Evolutionary conservation across 2,329 filamentous ascomycete species (phyloP).

Genomic region (Aspergillus arachidicola): DNA sequence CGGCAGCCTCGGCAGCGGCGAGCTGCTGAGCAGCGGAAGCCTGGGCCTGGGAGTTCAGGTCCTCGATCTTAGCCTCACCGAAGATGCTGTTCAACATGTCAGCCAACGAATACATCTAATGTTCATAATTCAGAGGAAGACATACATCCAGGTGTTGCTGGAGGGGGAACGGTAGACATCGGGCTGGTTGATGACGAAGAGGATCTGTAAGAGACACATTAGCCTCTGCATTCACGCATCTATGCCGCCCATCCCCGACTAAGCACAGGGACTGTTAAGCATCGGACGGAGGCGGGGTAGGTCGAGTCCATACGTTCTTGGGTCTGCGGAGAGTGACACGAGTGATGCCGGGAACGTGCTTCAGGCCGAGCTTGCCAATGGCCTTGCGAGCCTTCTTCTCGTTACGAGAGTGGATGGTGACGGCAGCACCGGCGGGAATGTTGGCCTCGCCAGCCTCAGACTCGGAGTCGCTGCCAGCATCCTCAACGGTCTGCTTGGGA

Average conservation of each 20-base stretch:
- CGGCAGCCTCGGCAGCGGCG: constrained; percentile 69
- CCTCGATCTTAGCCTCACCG: constrained; percentile 99
- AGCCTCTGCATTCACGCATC: constrained; percentile 17
- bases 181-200: constrained; percentile 99
- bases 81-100: constrained; percentile 72
- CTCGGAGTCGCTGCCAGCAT: constrained; percentile 56
- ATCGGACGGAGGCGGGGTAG: constrained; percentile 19
- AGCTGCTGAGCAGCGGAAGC: constrained; percentile 95
- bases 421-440: constrained; percentile 81
- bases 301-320: constrained; percentile 79
- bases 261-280: constrained; percentile 2
- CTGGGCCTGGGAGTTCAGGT: constrained; percentile 97
- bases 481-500: constrained; percentile 82
- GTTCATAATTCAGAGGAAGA: constrained; percentile 16
- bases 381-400: constrained; percentile 99
- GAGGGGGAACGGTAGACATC: constrained; percentile 99
- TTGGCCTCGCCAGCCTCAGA: constrained; percentile 57
- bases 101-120: constrained; percentile 17
- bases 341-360: constrained; percentile 95
- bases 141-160: constrained; percentile 99
- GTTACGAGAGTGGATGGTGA: constrained; percentile 96
- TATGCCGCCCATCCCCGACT: background rate
- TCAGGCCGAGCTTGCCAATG: constrained; percentile 96
- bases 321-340: constrained; percentile 96
- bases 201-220: constrained; percentile 65